These are phyloP conservation scores for Moringa oleifera DNA, from an alignment of 345 rosid genomes.

Conservation along the genomic window DNA sequence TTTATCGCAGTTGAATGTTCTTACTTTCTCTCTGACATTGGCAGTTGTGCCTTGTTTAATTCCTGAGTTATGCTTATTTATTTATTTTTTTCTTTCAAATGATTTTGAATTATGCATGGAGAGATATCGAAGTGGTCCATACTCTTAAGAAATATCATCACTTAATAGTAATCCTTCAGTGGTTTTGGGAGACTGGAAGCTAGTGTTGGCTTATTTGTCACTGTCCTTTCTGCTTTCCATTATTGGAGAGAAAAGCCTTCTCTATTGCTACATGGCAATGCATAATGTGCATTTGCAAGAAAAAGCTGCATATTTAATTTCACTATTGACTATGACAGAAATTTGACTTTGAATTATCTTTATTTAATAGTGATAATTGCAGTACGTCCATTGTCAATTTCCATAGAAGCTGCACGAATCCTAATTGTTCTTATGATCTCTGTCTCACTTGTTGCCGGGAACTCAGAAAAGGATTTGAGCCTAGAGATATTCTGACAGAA, in stretches of 20 bases:
- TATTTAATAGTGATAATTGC: constrained; percentile 47
- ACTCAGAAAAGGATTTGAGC: constrained; percentile 21
- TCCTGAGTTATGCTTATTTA: background rate
- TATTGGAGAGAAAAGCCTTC: too few species aligned
- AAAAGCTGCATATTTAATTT: too few species aligned
- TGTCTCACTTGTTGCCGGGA: constrained; percentile 53
- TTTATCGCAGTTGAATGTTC: constrained; percentile 5
- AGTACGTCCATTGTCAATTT: constrained; percentile 45
- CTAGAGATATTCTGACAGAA: constrained; percentile 15
- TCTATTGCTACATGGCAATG: too few species aligned
- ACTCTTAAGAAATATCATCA: too few species aligned
- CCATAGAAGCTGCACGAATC: constrained; percentile 42
- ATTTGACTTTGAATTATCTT: constrained; percentile 5
- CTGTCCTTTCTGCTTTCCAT: too few species aligned
- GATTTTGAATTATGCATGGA: background rate
- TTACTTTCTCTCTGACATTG: background rate
- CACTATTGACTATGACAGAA: too few species aligned
- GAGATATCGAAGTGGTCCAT: background rate
- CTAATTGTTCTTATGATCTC: constrained; percentile 47
- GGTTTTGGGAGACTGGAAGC: too few species aligned
- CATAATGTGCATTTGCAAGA: background rate
- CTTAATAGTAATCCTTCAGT: too few species aligned
- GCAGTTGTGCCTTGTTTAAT: too few species aligned
- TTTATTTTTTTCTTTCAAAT: constrained; percentile 2
- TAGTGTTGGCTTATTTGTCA: too few species aligned